Conservation (phyloP, 2,329 filamentous ascomycete species). For the Periconia sp. region DNA sequence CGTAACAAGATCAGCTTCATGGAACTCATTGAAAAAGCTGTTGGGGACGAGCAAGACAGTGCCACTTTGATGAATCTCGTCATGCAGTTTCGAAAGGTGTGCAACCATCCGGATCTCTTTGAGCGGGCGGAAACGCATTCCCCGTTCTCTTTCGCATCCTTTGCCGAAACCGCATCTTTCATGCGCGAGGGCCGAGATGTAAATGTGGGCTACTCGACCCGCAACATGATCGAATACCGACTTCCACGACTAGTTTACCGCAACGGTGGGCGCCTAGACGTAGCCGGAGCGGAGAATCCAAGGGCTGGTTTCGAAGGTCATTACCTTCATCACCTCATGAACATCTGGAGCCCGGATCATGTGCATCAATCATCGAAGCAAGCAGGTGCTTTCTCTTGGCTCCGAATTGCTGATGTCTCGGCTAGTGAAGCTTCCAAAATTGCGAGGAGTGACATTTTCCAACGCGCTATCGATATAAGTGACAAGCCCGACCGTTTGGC, state of each 20-base stretch:
- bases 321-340: conserved; percentile 80
- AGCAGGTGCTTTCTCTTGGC: conserved; percentile 78
- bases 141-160: conserved; percentile 79
- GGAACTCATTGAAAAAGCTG: conserved; percentile 96
- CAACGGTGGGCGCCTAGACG: conserved; percentile 74
- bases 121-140: conserved; percentile 91
- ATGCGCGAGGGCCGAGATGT: conserved; percentile 82
- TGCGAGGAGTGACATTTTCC: conserved; percentile 70
- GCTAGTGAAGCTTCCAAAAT: conserved; percentile 70
- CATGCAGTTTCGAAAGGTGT: conserved; percentile 99
- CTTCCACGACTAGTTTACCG: conserved; percentile 81
- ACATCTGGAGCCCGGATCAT: conserved; percentile 84
- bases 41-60: conserved; percentile 91
- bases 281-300: conserved; percentile 71
- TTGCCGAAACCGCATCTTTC: conserved; percentile 94
- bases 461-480: conserved; percentile 67
- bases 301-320: conserved; percentile 78
- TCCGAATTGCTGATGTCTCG: conserved; percentile 82
- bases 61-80: conserved; percentile 98
- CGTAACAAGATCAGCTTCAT: conserved; percentile 98
- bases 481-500: conserved; percentile 60
- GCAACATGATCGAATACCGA: conserved; percentile 81
- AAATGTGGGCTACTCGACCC: conserved; percentile 81
- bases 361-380: conserved; percentile 65
- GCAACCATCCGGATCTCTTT: conserved; percentile 96